Percentiles rank a stretch among this genome's conserved stretches.
Conservation (phyloP, 1,284 basidiomycete species). For the Neonothopanus nambi region DNA sequence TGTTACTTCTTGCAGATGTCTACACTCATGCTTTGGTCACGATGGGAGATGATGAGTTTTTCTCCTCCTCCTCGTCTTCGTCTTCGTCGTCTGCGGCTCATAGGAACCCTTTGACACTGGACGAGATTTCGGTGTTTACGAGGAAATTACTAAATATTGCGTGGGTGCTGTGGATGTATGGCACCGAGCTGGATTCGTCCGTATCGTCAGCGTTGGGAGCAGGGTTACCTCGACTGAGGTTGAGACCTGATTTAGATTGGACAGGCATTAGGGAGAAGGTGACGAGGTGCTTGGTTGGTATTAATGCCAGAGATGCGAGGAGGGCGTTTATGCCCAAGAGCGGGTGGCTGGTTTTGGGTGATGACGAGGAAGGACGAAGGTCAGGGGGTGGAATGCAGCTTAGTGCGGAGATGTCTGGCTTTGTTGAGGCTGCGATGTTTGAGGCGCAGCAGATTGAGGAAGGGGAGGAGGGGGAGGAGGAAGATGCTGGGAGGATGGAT, state of each 20-base stretch:
- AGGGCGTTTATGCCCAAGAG: constrained; percentile 77
- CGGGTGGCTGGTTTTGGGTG: constrained; percentile 85
- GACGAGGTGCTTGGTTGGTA: constrained; percentile 75
- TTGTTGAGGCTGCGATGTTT: constrained; percentile 83
- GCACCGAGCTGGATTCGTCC: neutral
- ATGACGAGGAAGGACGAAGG: constrained; percentile 18
- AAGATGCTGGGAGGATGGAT: neutral
- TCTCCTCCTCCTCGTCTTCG: constrained; percentile 41
- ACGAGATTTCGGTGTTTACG: constrained; percentile 77
- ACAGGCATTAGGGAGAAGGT: constrained; percentile 69
- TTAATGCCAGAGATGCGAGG: constrained; percentile 86
- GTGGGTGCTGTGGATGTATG: constrained; percentile 81
- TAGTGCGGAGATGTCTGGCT: constrained; percentile 69
- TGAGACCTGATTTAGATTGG: constrained; percentile 40
- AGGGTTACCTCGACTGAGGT: constrained; percentile 21
- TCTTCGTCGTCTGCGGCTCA: constrained; percentile 5
- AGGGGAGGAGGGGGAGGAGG: neutral
- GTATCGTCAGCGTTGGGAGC: neutral
- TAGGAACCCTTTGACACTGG: constrained; percentile 78
- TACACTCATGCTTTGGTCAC: constrained; percentile 87
- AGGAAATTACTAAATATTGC: constrained; percentile 76
- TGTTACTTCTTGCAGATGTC: constrained; percentile 82
- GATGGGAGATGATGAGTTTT: constrained; percentile 97
- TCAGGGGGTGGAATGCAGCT: constrained; percentile 4
- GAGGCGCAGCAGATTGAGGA: constrained; percentile 12